Percentiles rank a stretch among this genome's conserved stretches.
Conservation (phyloP, 164 flowering plant species). For the Berberis thunbergii region DNA sequence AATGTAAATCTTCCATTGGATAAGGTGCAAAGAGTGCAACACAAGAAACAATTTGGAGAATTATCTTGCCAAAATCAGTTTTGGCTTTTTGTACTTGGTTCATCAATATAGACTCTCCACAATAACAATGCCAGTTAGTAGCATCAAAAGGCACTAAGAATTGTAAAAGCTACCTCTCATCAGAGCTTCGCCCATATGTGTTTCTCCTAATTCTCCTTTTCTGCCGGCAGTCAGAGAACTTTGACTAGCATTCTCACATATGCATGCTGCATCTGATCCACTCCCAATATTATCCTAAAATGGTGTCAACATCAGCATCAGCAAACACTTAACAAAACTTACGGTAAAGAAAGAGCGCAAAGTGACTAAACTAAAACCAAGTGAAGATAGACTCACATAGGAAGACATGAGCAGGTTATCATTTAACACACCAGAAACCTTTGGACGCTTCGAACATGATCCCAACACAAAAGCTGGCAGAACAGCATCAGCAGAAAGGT, state of each 20-base stretch:
- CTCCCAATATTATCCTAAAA: not conserved
- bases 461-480: conserved; percentile 2
- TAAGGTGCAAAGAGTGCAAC: no score
- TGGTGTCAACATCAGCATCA: not conserved
- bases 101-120: no score
- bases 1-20: no score
- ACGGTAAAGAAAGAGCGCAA: no score
- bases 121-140: conserved; percentile 8
- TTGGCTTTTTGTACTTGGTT: no score
- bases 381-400: not conserved
- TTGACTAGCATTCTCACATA: not conserved
- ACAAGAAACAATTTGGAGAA: no score
- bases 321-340: not conserved
- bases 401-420: not conserved
- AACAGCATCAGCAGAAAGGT: not conserved
- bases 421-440: not conserved
- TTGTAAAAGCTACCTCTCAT: conserved; percentile 26
- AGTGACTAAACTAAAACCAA: no score
- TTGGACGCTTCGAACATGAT: not conserved
- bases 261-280: conserved; percentile 4
- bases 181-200: not conserved
- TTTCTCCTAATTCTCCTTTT: conserved; percentile 3
- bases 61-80: no score
- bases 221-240: not conserved
- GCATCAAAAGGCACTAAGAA: conserved; percentile 14